Evolutionary conservation across 1,284 basidiomycete species (phyloP).

Genomic region (Amylostereum areolatum): DNA sequence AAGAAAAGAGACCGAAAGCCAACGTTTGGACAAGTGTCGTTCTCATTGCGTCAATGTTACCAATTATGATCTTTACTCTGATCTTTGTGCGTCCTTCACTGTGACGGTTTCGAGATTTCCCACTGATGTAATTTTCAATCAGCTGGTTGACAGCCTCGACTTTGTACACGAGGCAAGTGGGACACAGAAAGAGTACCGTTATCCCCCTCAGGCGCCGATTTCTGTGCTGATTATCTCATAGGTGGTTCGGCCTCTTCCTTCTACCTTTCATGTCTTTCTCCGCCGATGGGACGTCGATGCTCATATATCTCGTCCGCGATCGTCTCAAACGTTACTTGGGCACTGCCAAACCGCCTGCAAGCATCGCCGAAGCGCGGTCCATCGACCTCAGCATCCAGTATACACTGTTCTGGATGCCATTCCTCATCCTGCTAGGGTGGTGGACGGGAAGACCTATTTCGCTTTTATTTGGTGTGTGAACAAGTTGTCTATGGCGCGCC

Average conservation of each 20-base stretch:
- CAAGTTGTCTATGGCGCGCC: neutral
- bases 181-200: slow-evolving; percentile 41
- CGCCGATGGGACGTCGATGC: slow-evolving; percentile 54
- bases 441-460: slow-evolving; percentile 46
- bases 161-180: slow-evolving; percentile 36
- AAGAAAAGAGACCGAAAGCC: slow-evolving; percentile 36
- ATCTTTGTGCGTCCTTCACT: slow-evolving; percentile 46
- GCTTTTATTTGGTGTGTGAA: slow-evolving; percentile 40
- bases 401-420: slow-evolving; percentile 58
- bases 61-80: slow-evolving; percentile 56
- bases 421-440: slow-evolving; percentile 55
- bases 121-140: slow-evolving; percentile 1
- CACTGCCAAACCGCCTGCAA: slow-evolving; percentile 10
- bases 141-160: slow-evolving; percentile 61
- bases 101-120: neutral
- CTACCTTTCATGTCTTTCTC: slow-evolving; percentile 66
- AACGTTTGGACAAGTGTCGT: slow-evolving; percentile 54
- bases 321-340: slow-evolving; percentile 12
- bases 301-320: slow-evolving; percentile 40
- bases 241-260: slow-evolving; percentile 67
- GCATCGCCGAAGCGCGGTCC: slow-evolving; percentile 51
- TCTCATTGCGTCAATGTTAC: slow-evolving; percentile 46
- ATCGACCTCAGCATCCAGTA: slow-evolving; percentile 68
- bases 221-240: slow-evolving; percentile 15
- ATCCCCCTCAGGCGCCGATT: neutral